A percentile compares a stretch with the other conserved stretches of the same genome.
Evolutionary conservation across 202 grass and related monocot genomes (phyloP).

Genomic region (Elaeis oleifera): DNA sequence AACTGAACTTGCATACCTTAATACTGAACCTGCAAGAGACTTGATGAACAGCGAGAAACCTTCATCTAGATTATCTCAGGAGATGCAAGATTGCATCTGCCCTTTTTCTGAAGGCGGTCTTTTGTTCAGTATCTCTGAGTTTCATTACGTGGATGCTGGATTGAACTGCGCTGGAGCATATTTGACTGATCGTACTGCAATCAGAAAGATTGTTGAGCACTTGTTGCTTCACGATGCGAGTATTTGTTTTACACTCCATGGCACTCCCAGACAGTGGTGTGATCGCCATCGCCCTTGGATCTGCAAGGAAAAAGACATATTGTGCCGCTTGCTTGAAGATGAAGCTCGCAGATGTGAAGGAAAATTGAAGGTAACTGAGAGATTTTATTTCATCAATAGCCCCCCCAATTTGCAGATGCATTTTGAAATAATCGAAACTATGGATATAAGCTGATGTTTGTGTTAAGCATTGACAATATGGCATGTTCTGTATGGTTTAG

Average conservation of each 20-base stretch:
- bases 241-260: constrained; percentile 50
- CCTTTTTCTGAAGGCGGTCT: constrained; percentile 37
- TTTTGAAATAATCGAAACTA: constrained; percentile 58
- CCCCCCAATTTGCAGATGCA: constrained; percentile 44
- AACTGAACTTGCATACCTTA: constrained; percentile 55
- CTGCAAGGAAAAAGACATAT: constrained; percentile 47
- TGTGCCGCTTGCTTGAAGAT: constrained; percentile 47
- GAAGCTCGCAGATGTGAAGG: constrained; percentile 33
- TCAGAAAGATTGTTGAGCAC: constrained; percentile 39
- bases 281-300: constrained; percentile 67
- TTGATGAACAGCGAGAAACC: not conserved
- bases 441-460: constrained; percentile 35
- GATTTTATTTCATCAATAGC: constrained; percentile 39
- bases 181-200: constrained; percentile 36
- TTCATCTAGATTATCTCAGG: not conserved
- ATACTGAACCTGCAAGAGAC: constrained; percentile 13
- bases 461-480: too few relatives aligned
- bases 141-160: constrained; percentile 82
- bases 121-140: constrained; percentile 54
- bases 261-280: constrained; percentile 71
- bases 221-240: constrained; percentile 18
- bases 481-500: too few relatives aligned
- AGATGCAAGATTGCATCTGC: constrained; percentile 21
- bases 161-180: constrained; percentile 74
- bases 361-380: constrained; percentile 36